A percentile compares a stretch with the other conserved stretches of the same genome.
These are phyloP conservation scores for Aegilops umbellulata DNA, from an alignment of 176 grass and related monocot species.

Conservation along the genomic window DNA sequence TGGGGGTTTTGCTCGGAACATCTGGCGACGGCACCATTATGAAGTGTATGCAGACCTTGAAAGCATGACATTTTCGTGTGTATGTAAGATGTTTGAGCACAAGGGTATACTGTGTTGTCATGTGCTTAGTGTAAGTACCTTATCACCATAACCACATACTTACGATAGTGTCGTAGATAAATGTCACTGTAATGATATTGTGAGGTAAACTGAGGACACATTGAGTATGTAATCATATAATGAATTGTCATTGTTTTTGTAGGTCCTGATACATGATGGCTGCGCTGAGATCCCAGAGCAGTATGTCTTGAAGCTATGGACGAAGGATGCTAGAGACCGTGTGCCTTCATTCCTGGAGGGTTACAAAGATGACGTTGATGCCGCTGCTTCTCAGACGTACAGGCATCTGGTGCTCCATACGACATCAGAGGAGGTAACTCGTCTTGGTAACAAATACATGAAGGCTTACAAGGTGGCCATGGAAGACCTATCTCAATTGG, in stretches of 20 bases:
- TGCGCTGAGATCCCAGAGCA: background rate
- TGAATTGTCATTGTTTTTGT: background rate
- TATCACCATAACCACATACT: too few relatives aligned
- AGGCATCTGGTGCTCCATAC: background rate
- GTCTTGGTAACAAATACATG: background rate
- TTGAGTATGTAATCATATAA: too few relatives aligned
- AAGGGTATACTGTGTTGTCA: background rate
- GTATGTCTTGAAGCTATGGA: background rate
- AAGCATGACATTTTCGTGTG: background rate
- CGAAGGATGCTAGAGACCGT: background rate
- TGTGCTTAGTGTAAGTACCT: background rate
- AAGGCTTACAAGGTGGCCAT: background rate
- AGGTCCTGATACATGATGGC: background rate
- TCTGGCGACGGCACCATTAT: background rate
- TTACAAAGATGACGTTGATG: background rate
- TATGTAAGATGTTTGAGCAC: background rate
- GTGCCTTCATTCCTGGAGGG: background rate
- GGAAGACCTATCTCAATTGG: background rate
- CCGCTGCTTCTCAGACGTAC: background rate
- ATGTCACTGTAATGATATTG: too few relatives aligned
- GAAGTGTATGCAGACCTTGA: background rate
- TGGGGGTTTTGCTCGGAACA: background rate
- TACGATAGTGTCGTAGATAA: too few relatives aligned
- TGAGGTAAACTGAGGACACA: too few relatives aligned
- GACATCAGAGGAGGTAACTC: background rate